Evolutionary conservation across 306 rosid genomes (phyloP), one percentile per base, ranked within the genome.

Genomic region (Cotoneaster glaucophyllus): DNA sequence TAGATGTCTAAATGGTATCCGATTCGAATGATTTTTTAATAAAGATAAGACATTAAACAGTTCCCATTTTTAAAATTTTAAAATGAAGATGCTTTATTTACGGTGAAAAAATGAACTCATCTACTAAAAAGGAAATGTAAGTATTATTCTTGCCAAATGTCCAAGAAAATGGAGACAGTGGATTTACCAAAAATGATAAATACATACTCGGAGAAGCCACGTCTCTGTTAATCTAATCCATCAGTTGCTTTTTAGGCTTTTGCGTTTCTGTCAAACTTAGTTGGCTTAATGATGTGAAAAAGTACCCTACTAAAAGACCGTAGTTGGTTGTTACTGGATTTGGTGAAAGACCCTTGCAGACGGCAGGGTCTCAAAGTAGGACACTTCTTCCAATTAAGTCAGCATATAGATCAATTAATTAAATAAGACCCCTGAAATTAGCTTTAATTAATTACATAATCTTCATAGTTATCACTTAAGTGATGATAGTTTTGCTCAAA

Each of bases 331-430:
- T 57, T 57, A 15, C 8, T 11, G 11, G 22, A 52, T 34, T 62
- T 56, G 18, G 37, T 32, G 44, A 66, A 56, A 71, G 66, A 71
- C 76, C 54, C 76, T 8, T 71, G n/a, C 76, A 22, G 76, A 57
- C 75, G 37, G 76, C 54, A 22, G 17, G 21, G 50, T 34, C 9
- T n/a, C 17, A 21, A 10, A 43, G 48, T 43, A 11, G 12, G 15
- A 43, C 48, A 61, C 66, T 61, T 59, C 29, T 71, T 54, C 52
- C 24, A n/a, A 50, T 53, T 54, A 32, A 14, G 75, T 72, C 54
- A 72, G 11, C 76, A 4, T 72, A 34, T 37, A 11, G 24, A 34
- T n/a, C 12, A 8, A 64, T 58, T 21, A 3, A 64, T 58, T 21
- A n/a, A 58, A 58, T 58, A 58, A 22, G 4, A 31, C 25, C 45